Conservation (phyloP, 805 yeast species). For the Zygosaccharomyces bailii region DNA sequence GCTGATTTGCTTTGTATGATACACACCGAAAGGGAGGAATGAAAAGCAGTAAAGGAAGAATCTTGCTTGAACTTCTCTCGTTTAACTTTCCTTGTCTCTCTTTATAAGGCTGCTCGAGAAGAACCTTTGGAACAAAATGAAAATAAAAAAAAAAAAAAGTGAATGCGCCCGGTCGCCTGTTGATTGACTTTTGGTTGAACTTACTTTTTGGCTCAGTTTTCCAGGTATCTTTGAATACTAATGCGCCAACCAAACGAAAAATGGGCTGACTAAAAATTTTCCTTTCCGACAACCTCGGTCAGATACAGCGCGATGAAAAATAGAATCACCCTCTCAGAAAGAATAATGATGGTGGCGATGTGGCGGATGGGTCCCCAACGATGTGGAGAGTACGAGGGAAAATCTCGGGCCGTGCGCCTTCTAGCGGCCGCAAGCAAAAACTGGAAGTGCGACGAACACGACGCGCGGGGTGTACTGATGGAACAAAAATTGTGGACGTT, state of each 20-base stretch:
- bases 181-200: not conserved
- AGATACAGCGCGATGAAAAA: not conserved
- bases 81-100: not conserved
- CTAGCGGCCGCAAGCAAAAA: not conserved
- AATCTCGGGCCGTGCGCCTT: not conserved
- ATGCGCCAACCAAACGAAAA: slow-evolving; percentile 1
- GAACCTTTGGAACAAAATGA: not conserved
- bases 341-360: not conserved
- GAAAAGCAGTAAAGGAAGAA: not conserved
- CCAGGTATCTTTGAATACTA: not conserved
- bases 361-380: not conserved
- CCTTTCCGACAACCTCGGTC: not conserved
- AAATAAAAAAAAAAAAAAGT: not conserved
- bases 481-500: not conserved
- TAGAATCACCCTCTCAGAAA: not conserved
- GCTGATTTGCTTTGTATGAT: not conserved
- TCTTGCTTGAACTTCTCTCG: not conserved
- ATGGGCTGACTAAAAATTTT: slow-evolving; percentile 6
- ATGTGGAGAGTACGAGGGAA: not conserved
- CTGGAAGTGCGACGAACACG: not conserved
- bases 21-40: not conserved
- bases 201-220: not conserved
- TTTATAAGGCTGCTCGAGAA: slow-evolving; percentile 3
- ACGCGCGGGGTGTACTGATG: not conserved
- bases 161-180: slow-evolving; percentile 1